Conservation (phyloP, 31 red algal species). For the Odonthalia washingtoniensis region DNA sequence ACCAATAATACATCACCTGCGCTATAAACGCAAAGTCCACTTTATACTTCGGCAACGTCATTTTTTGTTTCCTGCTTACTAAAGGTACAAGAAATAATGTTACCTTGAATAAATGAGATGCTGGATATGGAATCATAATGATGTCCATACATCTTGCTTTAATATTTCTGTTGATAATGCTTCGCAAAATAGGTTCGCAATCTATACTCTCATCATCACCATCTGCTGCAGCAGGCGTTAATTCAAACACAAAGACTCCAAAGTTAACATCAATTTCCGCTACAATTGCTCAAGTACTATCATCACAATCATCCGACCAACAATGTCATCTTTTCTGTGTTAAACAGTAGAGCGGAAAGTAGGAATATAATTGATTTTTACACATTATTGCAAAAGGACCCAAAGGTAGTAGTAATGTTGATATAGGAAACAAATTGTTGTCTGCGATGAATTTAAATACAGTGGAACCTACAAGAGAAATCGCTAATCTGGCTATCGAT, state of each 20-base stretch:
- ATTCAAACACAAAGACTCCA: constrained; percentile 20
- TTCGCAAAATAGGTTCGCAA: neutral
- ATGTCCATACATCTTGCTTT: constrained; percentile 28
- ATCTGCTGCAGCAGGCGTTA: constrained; percentile 42
- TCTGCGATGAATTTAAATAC: too few species aligned
- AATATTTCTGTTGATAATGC: neutral
- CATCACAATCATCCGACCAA: too few species aligned
- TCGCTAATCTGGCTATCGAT: neutral
- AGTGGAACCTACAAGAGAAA: neutral
- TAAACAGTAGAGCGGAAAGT: too few species aligned
- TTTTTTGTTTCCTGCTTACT: constrained; percentile 43
- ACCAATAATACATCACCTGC: constrained; percentile 28
- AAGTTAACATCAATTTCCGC: constrained; percentile 69
- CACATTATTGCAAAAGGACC: neutral
- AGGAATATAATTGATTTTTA: too few species aligned
- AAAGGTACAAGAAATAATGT: constrained; percentile 38
- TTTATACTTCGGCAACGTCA: constrained; percentile 66
- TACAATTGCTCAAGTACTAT: constrained; percentile 55
- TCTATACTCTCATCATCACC: neutral
- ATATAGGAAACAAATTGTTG: neutral
- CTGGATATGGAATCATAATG: constrained; percentile 49
- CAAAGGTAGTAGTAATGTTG: too few species aligned
- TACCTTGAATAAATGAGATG: constrained; percentile 52
- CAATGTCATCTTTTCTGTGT: too few species aligned
- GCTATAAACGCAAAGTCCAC: constrained; percentile 43